These are phyloP conservation scores for Chaetomiaceae sp. DNA, from an alignment of 2,329 filamentous ascomycete genomes.

Conservation along the genomic window DNA sequence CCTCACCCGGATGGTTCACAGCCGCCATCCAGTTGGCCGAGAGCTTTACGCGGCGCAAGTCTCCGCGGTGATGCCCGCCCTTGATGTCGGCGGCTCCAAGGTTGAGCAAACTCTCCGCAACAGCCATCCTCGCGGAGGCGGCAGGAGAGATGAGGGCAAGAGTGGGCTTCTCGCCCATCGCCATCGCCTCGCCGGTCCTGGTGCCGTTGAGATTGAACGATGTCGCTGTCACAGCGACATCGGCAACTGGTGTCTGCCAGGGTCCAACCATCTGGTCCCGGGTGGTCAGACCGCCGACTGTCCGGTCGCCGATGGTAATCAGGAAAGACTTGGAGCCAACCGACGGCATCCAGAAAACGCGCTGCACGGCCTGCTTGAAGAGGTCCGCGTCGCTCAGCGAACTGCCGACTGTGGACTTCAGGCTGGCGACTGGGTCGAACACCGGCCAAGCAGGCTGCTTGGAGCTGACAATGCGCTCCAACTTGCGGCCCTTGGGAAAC, in stretches of 20 bases:
- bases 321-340: constrained; percentile 97
- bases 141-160: constrained; percentile 84
- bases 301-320: constrained; percentile 92
- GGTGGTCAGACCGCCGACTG: constrained; percentile 81
- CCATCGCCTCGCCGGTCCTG: constrained; percentile 89
- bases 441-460: constrained; percentile 61
- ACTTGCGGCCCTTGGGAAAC: constrained; percentile 82
- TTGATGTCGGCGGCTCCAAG: constrained; percentile 68
- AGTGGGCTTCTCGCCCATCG: constrained; percentile 89
- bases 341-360: constrained; percentile 78
- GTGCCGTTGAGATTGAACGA: constrained; percentile 61
- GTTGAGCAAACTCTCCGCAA: constrained; percentile 91
- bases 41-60: constrained; percentile 74
- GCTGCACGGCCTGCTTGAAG: constrained; percentile 64
- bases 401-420: constrained; percentile 60
- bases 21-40: constrained; percentile 99
- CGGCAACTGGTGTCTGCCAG: constrained; percentile 91
- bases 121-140: constrained; percentile 92
- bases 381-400: constrained; percentile 50
- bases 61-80: constrained; percentile 49
- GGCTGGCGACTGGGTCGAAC: constrained; percentile 65
- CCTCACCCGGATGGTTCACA: constrained; percentile 88
- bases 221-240: constrained; percentile 88
- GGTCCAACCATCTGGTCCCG: constrained; percentile 95
- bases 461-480: constrained; percentile 69